Conservation (phyloP, 2,329 filamentous ascomycete species). For the Fonsecaea monophora region DNA sequence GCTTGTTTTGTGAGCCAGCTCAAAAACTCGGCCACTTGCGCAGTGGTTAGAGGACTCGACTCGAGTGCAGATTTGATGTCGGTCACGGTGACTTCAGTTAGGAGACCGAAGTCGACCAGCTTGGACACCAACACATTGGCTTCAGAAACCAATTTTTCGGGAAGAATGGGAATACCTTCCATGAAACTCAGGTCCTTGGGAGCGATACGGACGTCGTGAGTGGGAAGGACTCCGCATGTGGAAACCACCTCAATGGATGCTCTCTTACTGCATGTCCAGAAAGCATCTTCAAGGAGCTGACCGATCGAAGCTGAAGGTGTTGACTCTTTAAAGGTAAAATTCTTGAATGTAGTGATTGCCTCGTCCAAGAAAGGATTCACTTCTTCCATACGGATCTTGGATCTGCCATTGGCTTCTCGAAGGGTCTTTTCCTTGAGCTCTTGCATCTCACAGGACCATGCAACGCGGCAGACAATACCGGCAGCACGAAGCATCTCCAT, state of each 20-base stretch:
- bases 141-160: constrained; percentile 73
- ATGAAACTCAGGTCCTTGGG: constrained; percentile 78
- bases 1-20: constrained; percentile 81
- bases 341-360: constrained; percentile 81
- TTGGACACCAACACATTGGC: constrained; percentile 77
- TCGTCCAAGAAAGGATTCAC: constrained; percentile 74
- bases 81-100: constrained; percentile 84
- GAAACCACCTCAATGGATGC: constrained; percentile 87
- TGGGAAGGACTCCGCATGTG: constrained; percentile 84
- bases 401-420: constrained; percentile 51
- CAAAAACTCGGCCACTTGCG: constrained; percentile 82
- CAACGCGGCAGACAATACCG: constrained; percentile 86
- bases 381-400: constrained; percentile 67
- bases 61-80: constrained; percentile 87
- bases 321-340: constrained; percentile 87
- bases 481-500: constrained; percentile 88
- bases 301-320: constrained; percentile 86
- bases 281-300: constrained; percentile 88
- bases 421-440: constrained; percentile 70
- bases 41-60: constrained; percentile 76
- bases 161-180: constrained; percentile 84
- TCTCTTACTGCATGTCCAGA: constrained; percentile 88
- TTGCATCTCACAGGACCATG: constrained; percentile 86
- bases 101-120: constrained; percentile 80
- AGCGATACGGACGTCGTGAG: constrained; percentile 78